Evolutionary conservation across 2,329 filamentous ascomycete species (phyloP).

Genomic region (Neurospora crassa): DNA sequence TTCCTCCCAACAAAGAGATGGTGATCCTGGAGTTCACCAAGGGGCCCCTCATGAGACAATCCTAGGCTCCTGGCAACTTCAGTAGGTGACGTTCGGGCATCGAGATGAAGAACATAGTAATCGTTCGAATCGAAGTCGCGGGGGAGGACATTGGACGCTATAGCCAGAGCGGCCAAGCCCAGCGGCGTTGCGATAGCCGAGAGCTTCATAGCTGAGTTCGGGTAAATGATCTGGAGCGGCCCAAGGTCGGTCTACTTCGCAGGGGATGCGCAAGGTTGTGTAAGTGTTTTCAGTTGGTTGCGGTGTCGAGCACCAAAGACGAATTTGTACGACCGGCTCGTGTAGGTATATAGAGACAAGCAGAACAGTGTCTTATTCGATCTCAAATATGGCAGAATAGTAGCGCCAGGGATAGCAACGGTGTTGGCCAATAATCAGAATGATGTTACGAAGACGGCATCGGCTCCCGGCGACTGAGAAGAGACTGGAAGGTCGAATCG

Average conservation of each 20-base stretch:
- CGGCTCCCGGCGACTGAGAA: background rate
- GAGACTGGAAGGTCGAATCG: background rate
- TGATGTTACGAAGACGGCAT: background rate
- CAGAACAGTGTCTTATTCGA: background rate
- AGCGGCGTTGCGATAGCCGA: slow-evolving; percentile 36
- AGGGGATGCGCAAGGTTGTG: background rate
- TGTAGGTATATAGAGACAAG: background rate
- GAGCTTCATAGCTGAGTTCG: slow-evolving; percentile 36
- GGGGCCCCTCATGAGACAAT: slow-evolving; percentile 67
- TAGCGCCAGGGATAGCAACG: background rate
- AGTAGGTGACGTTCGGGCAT: slow-evolving; percentile 52
- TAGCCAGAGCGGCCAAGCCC: slow-evolving; percentile 42
- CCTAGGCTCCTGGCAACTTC: slow-evolving; percentile 65
- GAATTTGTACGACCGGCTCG: background rate
- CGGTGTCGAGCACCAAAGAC: background rate
- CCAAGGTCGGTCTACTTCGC: background rate
- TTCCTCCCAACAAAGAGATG: slow-evolving; percentile 75
- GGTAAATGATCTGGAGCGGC: slow-evolving; percentile 7
- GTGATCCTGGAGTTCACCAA: slow-evolving; percentile 71
- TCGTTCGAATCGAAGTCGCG: slow-evolving; percentile 75
- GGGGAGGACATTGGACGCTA: slow-evolving; percentile 37
- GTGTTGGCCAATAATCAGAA: background rate
- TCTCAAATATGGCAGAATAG: background rate
- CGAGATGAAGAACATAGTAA: slow-evolving; percentile 87
- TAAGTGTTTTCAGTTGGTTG: background rate